A percentile compares a stretch with the other conserved stretches of the same genome.
These are phyloP conservation scores for Chernovozyma aurita DNA, from an alignment of 1,139 yeast species.

Conservation along the genomic window DNA sequence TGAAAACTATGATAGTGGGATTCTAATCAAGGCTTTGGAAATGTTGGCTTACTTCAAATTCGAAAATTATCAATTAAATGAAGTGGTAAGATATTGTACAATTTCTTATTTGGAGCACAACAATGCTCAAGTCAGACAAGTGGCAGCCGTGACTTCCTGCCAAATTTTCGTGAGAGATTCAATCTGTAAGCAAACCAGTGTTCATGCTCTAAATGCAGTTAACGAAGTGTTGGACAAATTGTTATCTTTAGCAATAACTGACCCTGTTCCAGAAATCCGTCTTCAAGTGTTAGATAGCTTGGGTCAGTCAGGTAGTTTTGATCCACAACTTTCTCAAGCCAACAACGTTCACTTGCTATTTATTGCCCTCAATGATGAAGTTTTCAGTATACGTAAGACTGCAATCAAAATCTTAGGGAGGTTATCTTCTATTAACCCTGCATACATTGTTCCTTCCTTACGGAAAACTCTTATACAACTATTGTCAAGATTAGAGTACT, in stretches of 20 bases:
- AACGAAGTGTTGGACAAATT: conserved; percentile 80
- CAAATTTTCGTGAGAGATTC: conserved; percentile 77
- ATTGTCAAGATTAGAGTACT: conserved; percentile 78
- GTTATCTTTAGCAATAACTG: conserved; percentile 83
- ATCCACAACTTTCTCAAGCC: conserved; percentile 91
- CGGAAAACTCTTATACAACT: conserved; percentile 83
- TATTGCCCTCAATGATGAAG: conserved; percentile 89
- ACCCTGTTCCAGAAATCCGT: conserved; percentile 79
- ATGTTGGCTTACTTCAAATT: conserved; percentile 76
- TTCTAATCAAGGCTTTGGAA: conserved; percentile 63
- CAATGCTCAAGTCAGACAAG: conserved; percentile 72
- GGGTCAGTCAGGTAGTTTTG: conserved; percentile 59
- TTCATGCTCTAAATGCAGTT: conserved; percentile 78
- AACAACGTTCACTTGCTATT: conserved; percentile 81
- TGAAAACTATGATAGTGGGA: conserved; percentile 45
- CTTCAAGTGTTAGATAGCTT: conserved; percentile 71
- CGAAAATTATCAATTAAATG: conserved; percentile 71
- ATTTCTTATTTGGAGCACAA: conserved; percentile 78
- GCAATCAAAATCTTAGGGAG: conserved; percentile 81
- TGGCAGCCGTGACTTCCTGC: conserved; percentile 83
- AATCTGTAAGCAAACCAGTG: conserved; percentile 79
- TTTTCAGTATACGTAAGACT: conserved; percentile 75
- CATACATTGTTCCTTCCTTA: conserved; percentile 89
- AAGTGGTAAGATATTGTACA: conserved; percentile 81
- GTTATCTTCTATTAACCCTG: conserved; percentile 83